Percentiles rank a stretch among this genome's conserved stretches.
Conservation (phyloP, 2,329 filamentous ascomycete species). For the Phoma sp. region DNA sequence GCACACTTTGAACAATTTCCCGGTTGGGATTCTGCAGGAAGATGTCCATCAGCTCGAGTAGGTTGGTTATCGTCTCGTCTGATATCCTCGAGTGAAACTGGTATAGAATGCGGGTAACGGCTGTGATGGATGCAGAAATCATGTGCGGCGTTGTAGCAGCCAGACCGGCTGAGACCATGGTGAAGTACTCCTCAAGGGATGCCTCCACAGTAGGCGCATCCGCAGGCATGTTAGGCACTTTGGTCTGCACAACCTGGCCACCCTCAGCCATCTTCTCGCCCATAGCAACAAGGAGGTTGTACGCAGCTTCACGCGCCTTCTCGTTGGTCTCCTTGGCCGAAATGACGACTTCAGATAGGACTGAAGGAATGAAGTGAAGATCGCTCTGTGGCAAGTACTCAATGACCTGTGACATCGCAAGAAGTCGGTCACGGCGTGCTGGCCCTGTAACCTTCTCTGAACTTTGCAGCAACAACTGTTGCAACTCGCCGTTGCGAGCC, state of each 20-base stretch:
- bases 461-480: conserved; percentile 79
- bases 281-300: conserved; percentile 88
- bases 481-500: conserved; percentile 79
- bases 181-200: conserved; percentile 93
- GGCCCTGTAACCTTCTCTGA: conserved; percentile 87
- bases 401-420: conserved; percentile 81
- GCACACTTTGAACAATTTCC: conserved; percentile 91
- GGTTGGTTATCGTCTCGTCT: conserved; percentile 74
- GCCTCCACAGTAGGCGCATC: conserved; percentile 80
- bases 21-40: conserved; percentile 97
- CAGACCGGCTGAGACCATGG: conserved; percentile 95
- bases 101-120: conserved; percentile 90
- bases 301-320: conserved; percentile 86
- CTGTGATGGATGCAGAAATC: conserved; percentile 96
- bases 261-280: conserved; percentile 81
- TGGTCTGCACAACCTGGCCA: conserved; percentile 80
- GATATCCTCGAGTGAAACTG: conserved; percentile 80
- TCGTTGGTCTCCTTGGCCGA: conserved; percentile 98
- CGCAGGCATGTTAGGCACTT: conserved; percentile 84
- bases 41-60: conserved; percentile 93
- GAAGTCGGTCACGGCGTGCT: conserved; percentile 82
- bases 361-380: conserved; percentile 90
- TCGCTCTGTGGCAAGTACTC: conserved; percentile 78
- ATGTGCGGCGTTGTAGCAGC: conserved; percentile 94
- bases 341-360: conserved; percentile 93